phyloP scores from a whole-genome alignment of 306 rosid species.

The Rubus idaeus region DNA sequence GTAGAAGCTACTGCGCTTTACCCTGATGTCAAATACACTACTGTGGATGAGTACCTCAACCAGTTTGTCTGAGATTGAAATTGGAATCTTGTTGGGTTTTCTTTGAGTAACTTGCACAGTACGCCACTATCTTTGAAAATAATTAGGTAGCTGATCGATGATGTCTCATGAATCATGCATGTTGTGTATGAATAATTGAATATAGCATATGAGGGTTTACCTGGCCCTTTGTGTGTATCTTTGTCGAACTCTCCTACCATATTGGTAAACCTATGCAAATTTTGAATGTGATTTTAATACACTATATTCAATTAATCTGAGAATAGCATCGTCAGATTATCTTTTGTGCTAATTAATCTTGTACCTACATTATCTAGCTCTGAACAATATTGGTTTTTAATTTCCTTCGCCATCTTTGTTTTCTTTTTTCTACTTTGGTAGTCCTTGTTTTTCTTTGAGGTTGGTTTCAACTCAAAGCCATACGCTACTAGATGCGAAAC shows the following conservation, averaged over 20 bases:
- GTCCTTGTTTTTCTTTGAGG: no score
- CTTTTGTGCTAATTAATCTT: no score
- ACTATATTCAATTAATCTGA: no score
- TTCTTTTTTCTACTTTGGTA: no score
- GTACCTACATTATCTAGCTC: no score
- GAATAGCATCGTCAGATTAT: no score
- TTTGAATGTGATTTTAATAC: background rate
- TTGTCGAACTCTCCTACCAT: background rate
- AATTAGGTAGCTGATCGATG: background rate
- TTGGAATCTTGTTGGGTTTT: background rate
- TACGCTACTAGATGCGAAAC: no score
- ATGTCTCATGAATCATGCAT: background rate
- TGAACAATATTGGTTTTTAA: no score
- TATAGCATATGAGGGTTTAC: background rate
- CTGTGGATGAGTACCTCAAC: slow-evolving; percentile 57
- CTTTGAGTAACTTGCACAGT: background rate
- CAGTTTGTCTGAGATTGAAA: slow-evolving; percentile 40
- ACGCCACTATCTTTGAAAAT: background rate
- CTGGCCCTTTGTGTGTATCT: background rate
- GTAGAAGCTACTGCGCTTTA: slow-evolving; percentile 62
- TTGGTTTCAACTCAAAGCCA: no score
- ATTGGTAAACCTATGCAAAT: background rate
- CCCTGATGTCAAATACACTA: slow-evolving; percentile 61
- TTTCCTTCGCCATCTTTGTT: no score
- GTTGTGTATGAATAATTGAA: background rate